Evolutionary conservation across 2,329 filamentous ascomycete genomes (phyloP), one percentile per base, ranked within the genome.

Genomic region (Phyllosticta citribraziliensis): DNA sequence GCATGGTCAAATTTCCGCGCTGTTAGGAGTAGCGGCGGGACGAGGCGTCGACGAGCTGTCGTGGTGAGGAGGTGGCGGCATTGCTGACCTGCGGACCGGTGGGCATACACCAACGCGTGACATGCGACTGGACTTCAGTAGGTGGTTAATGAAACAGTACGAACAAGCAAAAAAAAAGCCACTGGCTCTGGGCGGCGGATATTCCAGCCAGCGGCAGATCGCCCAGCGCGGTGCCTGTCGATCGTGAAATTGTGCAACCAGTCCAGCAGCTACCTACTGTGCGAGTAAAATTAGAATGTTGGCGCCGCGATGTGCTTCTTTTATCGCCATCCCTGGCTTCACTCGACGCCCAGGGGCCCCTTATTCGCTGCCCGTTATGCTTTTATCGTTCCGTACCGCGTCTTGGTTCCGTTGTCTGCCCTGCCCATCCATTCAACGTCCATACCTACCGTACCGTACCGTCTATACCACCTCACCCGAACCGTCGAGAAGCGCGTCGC

Each of bases 291-390:
- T 62, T 62, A 58, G 55, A 47, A 56, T 25, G 55, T 22, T 33
- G 55, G 60, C 55, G 60, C 60, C 55, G 60, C 9, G 59, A 60
- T 55, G 54, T 55, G 27, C 47, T 35, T 51, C 47, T 58, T 58
- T 51, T 53, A 33, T 51, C 47, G 25, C 22, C 55, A 62, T 62
- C 60, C 60, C 60, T 62, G 60, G 50, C 60, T 53, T 62, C 51
- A 50, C 60, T 57, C 55, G 30, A 56, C 52, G 53, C 57, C 52
- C 40, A 53, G 52, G 12, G 52, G 10, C 24, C 27, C 54, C 58
- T 55, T 57, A 56, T 50, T 53, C 24, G 52, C 59, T 53, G 58
- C 53, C 30, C 54, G 56, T 57, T 60, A 35, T 53, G 40, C 51
- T 51, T 61, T 53, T 55, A 60, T 56, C 58, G 55, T 35, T 17